Evolutionary conservation across 805 yeast genomes (phyloP).

Genomic region (Jamesozyma spencerorum): DNA sequence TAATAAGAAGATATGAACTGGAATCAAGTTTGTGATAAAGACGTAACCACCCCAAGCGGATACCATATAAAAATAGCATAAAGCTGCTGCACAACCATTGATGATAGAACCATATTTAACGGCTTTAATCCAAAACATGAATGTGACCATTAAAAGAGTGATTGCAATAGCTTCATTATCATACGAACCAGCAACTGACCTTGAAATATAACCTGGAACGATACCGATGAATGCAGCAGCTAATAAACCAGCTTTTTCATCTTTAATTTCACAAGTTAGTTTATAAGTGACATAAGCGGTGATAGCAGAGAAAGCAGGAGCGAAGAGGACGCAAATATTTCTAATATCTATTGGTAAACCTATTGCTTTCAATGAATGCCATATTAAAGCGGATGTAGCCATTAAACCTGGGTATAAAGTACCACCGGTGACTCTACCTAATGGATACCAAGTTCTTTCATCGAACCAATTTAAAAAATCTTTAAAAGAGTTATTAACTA

Average conservation of each 20-base stretch:
- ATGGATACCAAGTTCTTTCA: conserved; percentile 97
- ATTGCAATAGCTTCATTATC: conserved; percentile 99
- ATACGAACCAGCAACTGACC: conserved; percentile 97
- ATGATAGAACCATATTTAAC: conserved; percentile 83
- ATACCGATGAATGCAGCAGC: conserved; percentile 94
- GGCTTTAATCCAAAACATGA: conserved; percentile 92
- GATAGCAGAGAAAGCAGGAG: conserved; percentile 91
- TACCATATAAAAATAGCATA: conserved; percentile 95
- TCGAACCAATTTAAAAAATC: conserved; percentile 97
- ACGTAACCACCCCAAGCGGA: conserved; percentile 99
- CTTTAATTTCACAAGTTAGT: conserved; percentile 84
- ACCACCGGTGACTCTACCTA: conserved; percentile 98
- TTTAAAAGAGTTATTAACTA: conserved; percentile 74
- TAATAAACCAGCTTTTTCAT: conserved; percentile 77
- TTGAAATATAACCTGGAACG: conserved; percentile 96
- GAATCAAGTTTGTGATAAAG: conserved; percentile 94
- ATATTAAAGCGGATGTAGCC: conserved; percentile 92
- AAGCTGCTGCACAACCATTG: conserved; percentile 74
- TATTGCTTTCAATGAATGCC: conserved; percentile 54
- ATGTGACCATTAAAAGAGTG: conserved; percentile 88
- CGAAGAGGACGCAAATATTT: conserved; percentile 89
- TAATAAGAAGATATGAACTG: conserved; percentile 85
- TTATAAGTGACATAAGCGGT: conserved; percentile 86
- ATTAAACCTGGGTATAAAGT: conserved; percentile 95
- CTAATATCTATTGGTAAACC: conserved; percentile 88